Base-by-base conservation (phyloP, 164 flowering plant species). In the Chimonanthus salicifolius region DNA sequence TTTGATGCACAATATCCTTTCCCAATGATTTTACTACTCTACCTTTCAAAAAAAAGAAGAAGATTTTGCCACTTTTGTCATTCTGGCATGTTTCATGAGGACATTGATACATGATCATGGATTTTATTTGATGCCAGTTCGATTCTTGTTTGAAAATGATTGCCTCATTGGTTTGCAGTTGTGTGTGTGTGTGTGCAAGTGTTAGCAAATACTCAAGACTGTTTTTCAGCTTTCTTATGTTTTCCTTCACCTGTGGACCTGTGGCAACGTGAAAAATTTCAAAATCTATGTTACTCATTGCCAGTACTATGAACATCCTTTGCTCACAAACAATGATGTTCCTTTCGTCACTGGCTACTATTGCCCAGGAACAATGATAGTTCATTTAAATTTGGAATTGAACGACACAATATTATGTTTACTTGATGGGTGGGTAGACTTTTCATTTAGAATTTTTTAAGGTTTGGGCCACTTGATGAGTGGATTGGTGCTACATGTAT, bases 1-100 rank as follows among this genome's bases (percentile, higher is more conserved):
- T 93, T 95, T 84, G 94, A 93, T 83, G 68, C 93, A 72, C 81
- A 89, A 88, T 93, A 92, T 94, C 97, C 95, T 90, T 85, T 79
- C 50, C 43, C 5, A 20, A 47, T 71, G 54, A 9, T 62, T 65
- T 47, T 72, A 46, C 43, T 7, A 46, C 43, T 58, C 44, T 47
- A 5, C 7, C 20, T 33, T 18, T 75, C 4, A 51, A 33, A 33
- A 33, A 33, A 0, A 33, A 33, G 21, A 20, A 20, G 21, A 33
- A 33, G 33, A 33, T 33, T 33, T 33, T 33, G 33, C 33, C 33
- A 33, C 1, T 33, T 1, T 33, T 1, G 33, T 33, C 1, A 33
- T 33, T 51, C 60, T 54, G 11, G 16, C 60, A 51, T 51, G 58
- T 51, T 51, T 54, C 60, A 33, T 54, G 5, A 11, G n/a, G 16